phyloP scores from a whole-genome alignment of 2,329 filamentous ascomycete genomes.

The Alternaria angustiovoidea region DNA sequence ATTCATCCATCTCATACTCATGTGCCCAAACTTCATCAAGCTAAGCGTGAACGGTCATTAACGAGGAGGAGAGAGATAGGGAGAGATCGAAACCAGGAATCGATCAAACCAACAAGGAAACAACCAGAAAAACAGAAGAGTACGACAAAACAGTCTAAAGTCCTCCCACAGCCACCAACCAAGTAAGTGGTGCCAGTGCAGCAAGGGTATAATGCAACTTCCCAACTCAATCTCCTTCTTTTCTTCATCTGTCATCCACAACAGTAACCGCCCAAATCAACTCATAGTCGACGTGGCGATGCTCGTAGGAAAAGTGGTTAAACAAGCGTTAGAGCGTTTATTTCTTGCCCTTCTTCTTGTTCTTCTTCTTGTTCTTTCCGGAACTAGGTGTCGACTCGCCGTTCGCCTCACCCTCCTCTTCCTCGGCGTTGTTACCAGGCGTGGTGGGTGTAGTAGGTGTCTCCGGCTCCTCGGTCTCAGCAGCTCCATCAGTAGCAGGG shows the following conservation, averaged over 20 bases:
- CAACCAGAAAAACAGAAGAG: background rate
- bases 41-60: constrained; percentile 4
- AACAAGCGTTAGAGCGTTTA: constrained; percentile 6
- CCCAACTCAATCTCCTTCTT: background rate
- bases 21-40: background rate
- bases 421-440: constrained; percentile 5
- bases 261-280: background rate
- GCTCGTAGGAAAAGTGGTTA: background rate
- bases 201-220: constrained; percentile 19
- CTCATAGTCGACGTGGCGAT: background rate
- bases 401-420: constrained; percentile 6
- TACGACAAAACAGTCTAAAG: constrained; percentile 4
- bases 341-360: constrained; percentile 30
- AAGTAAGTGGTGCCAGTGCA: constrained; percentile 4
- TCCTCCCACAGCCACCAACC: constrained; percentile 10
- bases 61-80: background rate
- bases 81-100: too few species aligned
- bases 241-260: background rate
- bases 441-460: constrained; percentile 12
- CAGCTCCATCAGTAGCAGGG: background rate
- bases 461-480: constrained; percentile 3
- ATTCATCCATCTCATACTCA: constrained; percentile 5
- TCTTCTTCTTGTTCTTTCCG: constrained; percentile 25
- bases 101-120: background rate
- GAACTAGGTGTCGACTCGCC: constrained; percentile 9